A percentile compares a stretch with the other conserved stretches of the same genome.
These are phyloP conservation scores for Aureobasidium sp. DNA, from an alignment of 2,329 filamentous ascomycete species.

Conservation along the genomic window DNA sequence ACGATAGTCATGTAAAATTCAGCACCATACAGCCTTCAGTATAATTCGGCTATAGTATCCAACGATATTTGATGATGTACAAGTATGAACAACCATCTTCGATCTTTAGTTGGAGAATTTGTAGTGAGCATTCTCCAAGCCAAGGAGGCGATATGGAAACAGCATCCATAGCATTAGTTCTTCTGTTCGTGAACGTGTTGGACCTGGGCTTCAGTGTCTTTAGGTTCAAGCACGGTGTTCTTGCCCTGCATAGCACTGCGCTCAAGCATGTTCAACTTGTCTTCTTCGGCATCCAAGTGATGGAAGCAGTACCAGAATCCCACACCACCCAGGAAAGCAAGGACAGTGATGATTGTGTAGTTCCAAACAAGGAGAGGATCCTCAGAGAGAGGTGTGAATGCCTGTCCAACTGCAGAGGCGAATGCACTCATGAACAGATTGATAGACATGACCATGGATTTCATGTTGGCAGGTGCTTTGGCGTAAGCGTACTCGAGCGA, in stretches of 20 bases:
- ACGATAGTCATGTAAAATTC: neutral
- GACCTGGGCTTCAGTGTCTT: neutral
- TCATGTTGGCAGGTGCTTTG: slow-evolving; percentile 41
- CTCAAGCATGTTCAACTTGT: slow-evolving; percentile 57
- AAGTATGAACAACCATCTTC: neutral
- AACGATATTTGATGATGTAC: neutral
- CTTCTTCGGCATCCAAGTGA: slow-evolving; percentile 60
- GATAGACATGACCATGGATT: slow-evolving; percentile 45
- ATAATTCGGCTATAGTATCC: neutral
- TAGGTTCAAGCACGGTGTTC: neutral
- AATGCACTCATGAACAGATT: slow-evolving; percentile 55
- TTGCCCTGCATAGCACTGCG: neutral
- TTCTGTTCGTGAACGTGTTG: slow-evolving; percentile 4
- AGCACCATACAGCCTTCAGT: neutral
- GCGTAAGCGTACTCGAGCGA: slow-evolving; percentile 41
- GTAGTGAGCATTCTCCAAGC: neutral
- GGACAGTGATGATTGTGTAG: slow-evolving; percentile 56
- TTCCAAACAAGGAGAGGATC: slow-evolving; percentile 63
- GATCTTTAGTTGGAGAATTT: neutral
- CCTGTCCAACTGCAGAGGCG: slow-evolving; percentile 54
- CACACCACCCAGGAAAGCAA: slow-evolving; percentile 56
- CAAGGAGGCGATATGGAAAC: neutral
- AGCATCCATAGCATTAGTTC: neutral
- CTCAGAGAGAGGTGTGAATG: slow-evolving; percentile 52
- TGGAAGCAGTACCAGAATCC: slow-evolving; percentile 64